These are phyloP conservation scores for Tetratostichococcus sp. DNA, from an alignment of 139 green algal species.

Conservation along the genomic window DNA sequence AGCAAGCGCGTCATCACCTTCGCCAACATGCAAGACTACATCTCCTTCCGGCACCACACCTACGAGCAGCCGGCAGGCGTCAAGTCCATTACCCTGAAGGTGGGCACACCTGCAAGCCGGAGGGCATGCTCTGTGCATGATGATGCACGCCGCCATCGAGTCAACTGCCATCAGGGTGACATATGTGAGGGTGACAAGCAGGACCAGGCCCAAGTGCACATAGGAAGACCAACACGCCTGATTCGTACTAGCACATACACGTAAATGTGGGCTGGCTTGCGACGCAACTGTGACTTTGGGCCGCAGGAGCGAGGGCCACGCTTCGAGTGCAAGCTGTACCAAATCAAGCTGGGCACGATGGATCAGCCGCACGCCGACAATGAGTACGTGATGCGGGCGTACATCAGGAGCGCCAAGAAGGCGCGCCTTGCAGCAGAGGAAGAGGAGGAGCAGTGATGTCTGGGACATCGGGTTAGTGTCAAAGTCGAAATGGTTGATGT, in stretches of 20 bases:
- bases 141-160: no score
- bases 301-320: conserved; percentile 25
- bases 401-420: conserved; percentile 73
- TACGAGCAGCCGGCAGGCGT: conserved; percentile 74
- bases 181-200: no score
- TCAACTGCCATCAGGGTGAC: no score
- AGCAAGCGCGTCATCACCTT: conserved; percentile 90
- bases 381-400: conserved; percentile 74
- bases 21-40: conserved; percentile 83
- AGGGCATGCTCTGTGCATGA: no score
- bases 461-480: no score
- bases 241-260: no score
- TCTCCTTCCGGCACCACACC: conserved; percentile 91
- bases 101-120: not conserved
- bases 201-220: no score
- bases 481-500: no score
- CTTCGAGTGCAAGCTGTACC: conserved; percentile 90
- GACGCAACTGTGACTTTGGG: no score
- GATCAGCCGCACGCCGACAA: conserved; percentile 79
- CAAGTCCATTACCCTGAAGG: conserved; percentile 63
- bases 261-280: no score
- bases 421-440: conserved; percentile 39
- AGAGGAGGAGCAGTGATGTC: not conserved
- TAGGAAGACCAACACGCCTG: no score
- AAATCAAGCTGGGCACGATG: conserved; percentile 79